phyloP scores from a whole-genome alignment of 106 monocot genomes.

The Iris macrosiphon region DNA sequence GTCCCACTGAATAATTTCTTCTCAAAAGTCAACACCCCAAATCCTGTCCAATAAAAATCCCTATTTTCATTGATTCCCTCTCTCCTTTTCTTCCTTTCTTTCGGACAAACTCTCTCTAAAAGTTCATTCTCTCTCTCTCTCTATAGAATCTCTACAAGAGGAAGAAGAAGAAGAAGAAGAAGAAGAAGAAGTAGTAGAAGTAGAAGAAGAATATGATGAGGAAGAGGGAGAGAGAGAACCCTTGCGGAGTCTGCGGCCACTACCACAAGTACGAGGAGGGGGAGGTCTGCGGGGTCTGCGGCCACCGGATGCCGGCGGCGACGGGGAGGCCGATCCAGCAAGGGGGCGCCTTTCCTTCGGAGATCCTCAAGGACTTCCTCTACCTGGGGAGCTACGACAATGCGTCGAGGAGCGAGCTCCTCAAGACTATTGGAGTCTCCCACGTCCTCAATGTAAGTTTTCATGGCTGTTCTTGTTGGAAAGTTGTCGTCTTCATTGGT shows the following conservation, averaged over 20 bases:
- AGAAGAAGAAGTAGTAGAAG: background rate
- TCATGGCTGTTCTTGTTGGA: background rate
- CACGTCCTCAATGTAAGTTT: constrained; percentile 42
- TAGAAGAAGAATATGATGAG: constrained; percentile 35
- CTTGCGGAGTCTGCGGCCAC: constrained; percentile 57
- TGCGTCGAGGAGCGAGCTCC: constrained; percentile 29
- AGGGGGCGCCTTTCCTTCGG: constrained; percentile 34
- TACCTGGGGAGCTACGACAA: constrained; percentile 55
- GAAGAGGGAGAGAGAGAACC: constrained; percentile 61
- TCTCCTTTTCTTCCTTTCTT: no score
- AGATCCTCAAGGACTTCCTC: constrained; percentile 42
- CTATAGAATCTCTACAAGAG: no score
- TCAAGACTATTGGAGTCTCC: constrained; percentile 37
- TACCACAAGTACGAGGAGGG: constrained; percentile 57
- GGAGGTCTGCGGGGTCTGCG: constrained; percentile 51
- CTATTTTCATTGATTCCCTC: no score
- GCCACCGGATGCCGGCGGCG: constrained; percentile 28
- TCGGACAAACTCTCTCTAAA: no score
- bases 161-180: no score
- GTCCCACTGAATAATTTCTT: no score
- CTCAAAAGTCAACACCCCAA: no score
- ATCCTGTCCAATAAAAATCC: no score
- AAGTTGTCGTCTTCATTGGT: background rate
- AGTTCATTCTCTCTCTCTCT: no score
- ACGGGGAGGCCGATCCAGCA: constrained; percentile 8